Percentiles rank a stretch among this genome's conserved stretches.
phyloP scores from a whole-genome alignment of 257 asterid species.

The Sherardia arvensis region DNA sequence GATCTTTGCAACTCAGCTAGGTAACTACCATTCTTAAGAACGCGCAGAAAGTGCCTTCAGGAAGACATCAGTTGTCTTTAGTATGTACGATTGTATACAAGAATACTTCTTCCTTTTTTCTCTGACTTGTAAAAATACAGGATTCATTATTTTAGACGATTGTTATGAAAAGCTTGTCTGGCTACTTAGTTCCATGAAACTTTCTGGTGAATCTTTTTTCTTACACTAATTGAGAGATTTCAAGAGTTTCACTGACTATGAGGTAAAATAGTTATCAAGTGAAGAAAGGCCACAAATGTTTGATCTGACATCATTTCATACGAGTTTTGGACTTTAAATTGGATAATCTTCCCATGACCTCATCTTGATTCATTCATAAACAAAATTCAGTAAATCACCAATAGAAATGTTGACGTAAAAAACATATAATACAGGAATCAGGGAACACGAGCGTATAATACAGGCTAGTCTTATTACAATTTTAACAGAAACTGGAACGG shows the following conservation, averaged over 20 bases:
- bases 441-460: no score
- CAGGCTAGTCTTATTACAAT: no score
- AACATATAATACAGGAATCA: no score
- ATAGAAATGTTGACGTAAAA: no score
- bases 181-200: background rate
- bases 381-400: no score
- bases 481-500: no score
- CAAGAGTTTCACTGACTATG: background rate
- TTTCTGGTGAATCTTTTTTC: background rate
- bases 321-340: no score
- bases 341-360: no score
- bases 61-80: background rate
- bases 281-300: background rate
- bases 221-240: background rate
- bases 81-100: background rate
- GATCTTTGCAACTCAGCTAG: conserved; percentile 1
- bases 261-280: conserved; percentile 1
- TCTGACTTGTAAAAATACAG: background rate
- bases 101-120: background rate
- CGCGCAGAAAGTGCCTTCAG: background rate
- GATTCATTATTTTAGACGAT: background rate
- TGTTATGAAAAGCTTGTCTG: background rate
- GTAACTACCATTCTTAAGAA: conserved; percentile 2
- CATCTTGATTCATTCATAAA: no score
- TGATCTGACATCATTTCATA: no score